Conservation (phyloP, 306 rosid species). For the Fagus crenata region DNA sequence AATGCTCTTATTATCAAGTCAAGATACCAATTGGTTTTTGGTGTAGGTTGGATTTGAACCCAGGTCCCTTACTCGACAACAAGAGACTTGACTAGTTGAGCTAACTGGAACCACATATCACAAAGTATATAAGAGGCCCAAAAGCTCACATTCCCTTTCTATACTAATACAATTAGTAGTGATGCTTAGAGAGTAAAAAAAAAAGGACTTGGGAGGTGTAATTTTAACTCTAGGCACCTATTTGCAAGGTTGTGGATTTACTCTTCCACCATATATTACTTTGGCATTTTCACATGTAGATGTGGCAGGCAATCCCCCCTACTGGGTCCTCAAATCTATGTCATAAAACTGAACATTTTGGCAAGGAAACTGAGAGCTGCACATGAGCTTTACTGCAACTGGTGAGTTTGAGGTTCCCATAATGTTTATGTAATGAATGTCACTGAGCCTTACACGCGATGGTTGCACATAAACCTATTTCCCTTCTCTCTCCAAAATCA, state of each 20-base stretch:
- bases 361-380: conserved; percentile 63
- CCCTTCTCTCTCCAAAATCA: too few species aligned
- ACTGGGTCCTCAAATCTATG: conserved; percentile 40
- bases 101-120: too few species aligned
- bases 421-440: conserved; percentile 41
- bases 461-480: conserved; percentile 41
- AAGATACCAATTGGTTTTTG: too few species aligned
- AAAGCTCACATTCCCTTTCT: background rate
- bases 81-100: too few species aligned
- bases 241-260: conserved; percentile 46
- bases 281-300: conserved; percentile 47
- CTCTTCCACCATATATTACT: conserved; percentile 39
- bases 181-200: conserved; percentile 6
- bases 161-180: background rate
- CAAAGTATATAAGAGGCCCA: too few species aligned
- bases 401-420: conserved; percentile 49
- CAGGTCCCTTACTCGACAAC: too few species aligned
- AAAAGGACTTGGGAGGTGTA: background rate
- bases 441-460: conserved; percentile 50
- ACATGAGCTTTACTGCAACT: conserved; percentile 51
- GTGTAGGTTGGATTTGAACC: too few species aligned
- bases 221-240: conserved; percentile 4
- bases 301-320: conserved; percentile 10
- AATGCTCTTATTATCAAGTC: too few species aligned
- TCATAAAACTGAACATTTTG: conserved; percentile 39